Conservation (phyloP, 371 early-diverging fungal species). For the Mucor irregularis region DNA sequence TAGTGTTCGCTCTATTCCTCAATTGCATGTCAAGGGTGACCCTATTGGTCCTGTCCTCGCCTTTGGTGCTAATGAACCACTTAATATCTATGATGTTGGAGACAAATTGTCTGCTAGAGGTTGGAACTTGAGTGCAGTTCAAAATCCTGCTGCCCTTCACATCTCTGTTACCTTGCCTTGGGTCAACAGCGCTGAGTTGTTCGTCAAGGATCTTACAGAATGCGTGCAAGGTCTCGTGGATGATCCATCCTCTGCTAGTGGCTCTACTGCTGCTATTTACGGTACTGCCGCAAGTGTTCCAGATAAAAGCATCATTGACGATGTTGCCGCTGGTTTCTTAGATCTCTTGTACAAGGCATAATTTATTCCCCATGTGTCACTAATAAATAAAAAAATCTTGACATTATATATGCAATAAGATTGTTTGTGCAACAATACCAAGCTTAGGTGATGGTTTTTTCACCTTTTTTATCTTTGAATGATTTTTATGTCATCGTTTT, state of each 20-base stretch:
- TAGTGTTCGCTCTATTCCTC: slow-evolving; percentile 63
- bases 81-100: slow-evolving; percentile 84
- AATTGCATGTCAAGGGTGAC: slow-evolving; percentile 82
- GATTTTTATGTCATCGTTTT: too few relatives aligned
- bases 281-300: slow-evolving; percentile 90
- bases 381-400: too few relatives aligned
- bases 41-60: slow-evolving; percentile 88
- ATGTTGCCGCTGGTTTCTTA: slow-evolving; percentile 84
- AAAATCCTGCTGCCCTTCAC: slow-evolving; percentile 89
- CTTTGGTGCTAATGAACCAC: slow-evolving; percentile 67
- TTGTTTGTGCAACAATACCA: not conserved
- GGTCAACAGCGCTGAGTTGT: slow-evolving; percentile 69
- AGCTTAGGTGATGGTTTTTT: too few relatives aligned
- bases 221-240: slow-evolving; percentile 68
- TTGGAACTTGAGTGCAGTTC: slow-evolving; percentile 89
- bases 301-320: slow-evolving; percentile 80
- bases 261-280: slow-evolving; percentile 86
- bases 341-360: slow-evolving; percentile 81
- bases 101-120: slow-evolving; percentile 76
- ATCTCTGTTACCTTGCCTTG: slow-evolving; percentile 87
- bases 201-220: slow-evolving; percentile 79
- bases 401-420: not conserved
- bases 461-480: too few relatives aligned
- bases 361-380: too few relatives aligned
- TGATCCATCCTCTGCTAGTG: slow-evolving; percentile 70